phyloP scores from a whole-genome alignment of 306 rosid species.

The Lathyrus tuberosus region DNA sequence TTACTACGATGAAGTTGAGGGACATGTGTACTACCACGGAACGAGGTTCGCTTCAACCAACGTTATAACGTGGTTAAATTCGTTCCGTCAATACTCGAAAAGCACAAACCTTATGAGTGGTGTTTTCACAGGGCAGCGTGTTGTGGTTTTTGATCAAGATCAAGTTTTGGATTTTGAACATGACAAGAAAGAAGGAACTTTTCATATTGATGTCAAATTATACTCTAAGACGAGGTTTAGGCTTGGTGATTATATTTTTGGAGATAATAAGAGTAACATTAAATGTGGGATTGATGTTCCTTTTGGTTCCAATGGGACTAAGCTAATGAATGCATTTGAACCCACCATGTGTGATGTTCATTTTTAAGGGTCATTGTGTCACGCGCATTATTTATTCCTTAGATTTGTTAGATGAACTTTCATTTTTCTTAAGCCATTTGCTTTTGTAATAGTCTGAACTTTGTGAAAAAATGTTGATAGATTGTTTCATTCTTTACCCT shows the following conservation, averaged over 20 bases:
- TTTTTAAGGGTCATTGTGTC: not conserved
- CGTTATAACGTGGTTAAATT: slow-evolving; percentile 34
- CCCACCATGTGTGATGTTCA: slow-evolving; percentile 44
- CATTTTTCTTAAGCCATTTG: not conserved
- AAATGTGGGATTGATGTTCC: slow-evolving; percentile 64
- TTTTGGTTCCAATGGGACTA: slow-evolving; percentile 35
- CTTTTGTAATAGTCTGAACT: not conserved
- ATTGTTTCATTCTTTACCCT: not conserved
- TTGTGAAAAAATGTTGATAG: not conserved
- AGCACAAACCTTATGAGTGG: slow-evolving; percentile 42
- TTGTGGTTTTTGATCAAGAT: slow-evolving; percentile 19
- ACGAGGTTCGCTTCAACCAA: slow-evolving; percentile 19
- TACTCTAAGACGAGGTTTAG: slow-evolving; percentile 52
- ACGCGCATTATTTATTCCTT: not conserved
- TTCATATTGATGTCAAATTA: slow-evolving; percentile 50
- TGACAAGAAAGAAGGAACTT: slow-evolving; percentile 39
- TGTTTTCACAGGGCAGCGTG: slow-evolving; percentile 44
- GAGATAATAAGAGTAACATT: slow-evolving; percentile 41
- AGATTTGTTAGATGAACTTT: not conserved
- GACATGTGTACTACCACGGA: slow-evolving; percentile 38
- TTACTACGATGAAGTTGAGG: slow-evolving; percentile 50
- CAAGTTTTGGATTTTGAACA: slow-evolving; percentile 32
- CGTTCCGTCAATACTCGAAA: slow-evolving; percentile 43
- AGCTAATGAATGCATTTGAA: slow-evolving; percentile 23
- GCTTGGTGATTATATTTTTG: slow-evolving; percentile 41